Percentiles rank a stretch among this genome's conserved stretches.
These are phyloP conservation scores for Musa acuminata DNA, from an alignment of 176 grass and related monocot species.

Conservation along the genomic window DNA sequence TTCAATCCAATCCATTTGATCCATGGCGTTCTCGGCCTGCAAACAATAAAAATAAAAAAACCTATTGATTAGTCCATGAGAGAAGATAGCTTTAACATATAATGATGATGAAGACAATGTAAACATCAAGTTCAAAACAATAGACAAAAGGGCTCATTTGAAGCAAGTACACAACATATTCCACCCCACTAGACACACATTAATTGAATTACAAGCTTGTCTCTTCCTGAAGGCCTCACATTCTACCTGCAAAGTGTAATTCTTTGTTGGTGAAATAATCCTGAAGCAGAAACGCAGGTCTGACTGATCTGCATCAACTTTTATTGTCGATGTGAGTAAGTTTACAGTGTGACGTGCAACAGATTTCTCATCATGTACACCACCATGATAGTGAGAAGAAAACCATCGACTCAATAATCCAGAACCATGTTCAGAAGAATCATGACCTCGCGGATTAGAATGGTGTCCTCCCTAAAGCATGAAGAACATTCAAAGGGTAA, in stretches of 20 bases:
- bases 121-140: background rate
- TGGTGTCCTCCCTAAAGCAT: slow-evolving; percentile 52
- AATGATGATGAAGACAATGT: slow-evolving; percentile 5
- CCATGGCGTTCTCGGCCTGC: slow-evolving; percentile 92
- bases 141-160: background rate
- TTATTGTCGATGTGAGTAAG: slow-evolving; percentile 90
- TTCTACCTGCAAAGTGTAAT: slow-evolving; percentile 86
- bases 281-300: slow-evolving; percentile 92
- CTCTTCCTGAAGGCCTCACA: background rate
- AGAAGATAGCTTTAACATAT: background rate
- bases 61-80: background rate
- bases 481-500: background rate
- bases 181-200: background rate
- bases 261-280: slow-evolving; percentile 97
- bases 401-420: slow-evolving; percentile 84
- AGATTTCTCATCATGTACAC: slow-evolving; percentile 91
- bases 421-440: slow-evolving; percentile 72
- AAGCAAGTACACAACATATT: background rate
- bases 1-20: slow-evolving; percentile 99
- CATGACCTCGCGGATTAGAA: slow-evolving; percentile 55
- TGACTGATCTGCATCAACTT: slow-evolving; percentile 89
- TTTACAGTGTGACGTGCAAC: slow-evolving; percentile 96
- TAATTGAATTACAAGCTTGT: background rate
- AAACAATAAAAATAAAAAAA: slow-evolving; percentile 7
- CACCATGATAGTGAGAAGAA: slow-evolving; percentile 89